A percentile compares a stretch with the other conserved stretches of the same genome.
Evolutionary conservation across 441 rosid species (phyloP).

Genomic region (Pelargonium australe): DNA sequence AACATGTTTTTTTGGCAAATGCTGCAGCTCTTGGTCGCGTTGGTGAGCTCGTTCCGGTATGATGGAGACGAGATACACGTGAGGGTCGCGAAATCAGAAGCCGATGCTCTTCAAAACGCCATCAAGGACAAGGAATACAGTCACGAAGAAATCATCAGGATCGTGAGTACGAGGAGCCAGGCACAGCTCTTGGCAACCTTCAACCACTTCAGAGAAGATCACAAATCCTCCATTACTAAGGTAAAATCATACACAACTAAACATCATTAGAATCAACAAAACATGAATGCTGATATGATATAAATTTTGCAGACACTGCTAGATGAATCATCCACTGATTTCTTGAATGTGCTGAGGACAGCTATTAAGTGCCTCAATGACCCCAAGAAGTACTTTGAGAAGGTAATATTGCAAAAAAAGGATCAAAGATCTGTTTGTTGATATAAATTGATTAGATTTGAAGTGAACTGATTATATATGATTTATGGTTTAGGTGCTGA

Average conservation of each 20-base stretch:
- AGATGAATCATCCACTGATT: conserved; percentile 25
- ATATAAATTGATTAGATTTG: not conserved
- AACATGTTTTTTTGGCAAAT: not conserved
- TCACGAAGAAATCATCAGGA: conserved; percentile 54
- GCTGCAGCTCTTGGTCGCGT: conserved; percentile 47
- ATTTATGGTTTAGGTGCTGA: conserved; percentile 30
- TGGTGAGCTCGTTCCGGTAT: conserved; percentile 50
- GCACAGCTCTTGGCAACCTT: conserved; percentile 52
- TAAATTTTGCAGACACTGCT: conserved; percentile 26
- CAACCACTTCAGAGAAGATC: conserved; percentile 48
- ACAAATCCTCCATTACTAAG: conserved; percentile 45
- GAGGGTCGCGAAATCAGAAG: conserved; percentile 41
- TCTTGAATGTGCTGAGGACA: conserved; percentile 29
- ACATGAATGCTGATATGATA: not conserved
- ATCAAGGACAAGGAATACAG: conserved; percentile 36
- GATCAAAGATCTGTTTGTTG: not conserved
- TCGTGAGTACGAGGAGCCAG: conserved; percentile 57
- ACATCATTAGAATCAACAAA: not conserved
- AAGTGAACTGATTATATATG: not conserved
- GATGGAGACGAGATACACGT: conserved; percentile 44
- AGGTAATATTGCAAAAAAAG: conserved; percentile 24
- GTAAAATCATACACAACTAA: conserved; percentile 14
- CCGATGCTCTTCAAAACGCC: conserved; percentile 42
- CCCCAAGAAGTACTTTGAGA: conserved; percentile 42
- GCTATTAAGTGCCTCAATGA: conserved; percentile 45